Evolutionary conservation across 2,329 filamentous ascomycete species (phyloP).

Genomic region (Hypoxylon sp.): DNA sequence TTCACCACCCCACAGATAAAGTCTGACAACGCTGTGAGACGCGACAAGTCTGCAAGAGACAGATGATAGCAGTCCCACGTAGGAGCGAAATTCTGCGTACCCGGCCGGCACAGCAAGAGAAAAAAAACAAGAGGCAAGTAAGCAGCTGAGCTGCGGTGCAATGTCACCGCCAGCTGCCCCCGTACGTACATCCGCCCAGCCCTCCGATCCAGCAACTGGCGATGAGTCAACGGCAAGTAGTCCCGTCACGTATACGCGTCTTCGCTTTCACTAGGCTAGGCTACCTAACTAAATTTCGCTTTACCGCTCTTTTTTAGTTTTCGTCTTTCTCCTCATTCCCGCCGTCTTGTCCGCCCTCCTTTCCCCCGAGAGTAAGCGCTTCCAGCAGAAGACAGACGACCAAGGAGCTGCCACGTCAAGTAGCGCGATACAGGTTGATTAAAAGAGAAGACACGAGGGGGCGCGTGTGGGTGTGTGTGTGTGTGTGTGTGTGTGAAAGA

Average conservation of each 20-base stretch:
- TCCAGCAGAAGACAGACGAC: conserved; percentile 16
- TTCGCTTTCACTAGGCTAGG: no score
- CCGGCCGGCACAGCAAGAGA: conserved; percentile 20
- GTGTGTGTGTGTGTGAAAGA: no score
- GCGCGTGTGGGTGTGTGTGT: no score
- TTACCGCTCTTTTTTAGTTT: not conserved
- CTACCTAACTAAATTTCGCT: no score
- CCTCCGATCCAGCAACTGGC: conserved; percentile 4
- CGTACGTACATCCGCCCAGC: not conserved
- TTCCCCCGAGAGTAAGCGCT: conserved; percentile 31
- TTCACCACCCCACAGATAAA: conserved; percentile 36
- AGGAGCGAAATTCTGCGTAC: conserved; percentile 23
- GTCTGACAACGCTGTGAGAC: conserved; percentile 33
- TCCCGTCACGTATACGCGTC: not conserved
- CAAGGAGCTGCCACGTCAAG: conserved; percentile 34
- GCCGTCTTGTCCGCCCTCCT: not conserved
- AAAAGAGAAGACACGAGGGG: no score
- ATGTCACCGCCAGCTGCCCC: not conserved
- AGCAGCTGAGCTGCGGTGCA: conserved; percentile 23
- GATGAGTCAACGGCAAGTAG: conserved; percentile 2
- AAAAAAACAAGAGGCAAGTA: conserved; percentile 17
- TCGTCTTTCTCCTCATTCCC: not conserved
- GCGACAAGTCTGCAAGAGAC: conserved; percentile 26
- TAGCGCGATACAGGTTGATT: conserved; percentile 27
- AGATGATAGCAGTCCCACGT: conserved; percentile 19